Evolutionary conservation across 495 filamentous ascomycete species (phyloP), one percentile per base, ranked within the genome.

Genomic region (Cryomyces antarcticus): DNA sequence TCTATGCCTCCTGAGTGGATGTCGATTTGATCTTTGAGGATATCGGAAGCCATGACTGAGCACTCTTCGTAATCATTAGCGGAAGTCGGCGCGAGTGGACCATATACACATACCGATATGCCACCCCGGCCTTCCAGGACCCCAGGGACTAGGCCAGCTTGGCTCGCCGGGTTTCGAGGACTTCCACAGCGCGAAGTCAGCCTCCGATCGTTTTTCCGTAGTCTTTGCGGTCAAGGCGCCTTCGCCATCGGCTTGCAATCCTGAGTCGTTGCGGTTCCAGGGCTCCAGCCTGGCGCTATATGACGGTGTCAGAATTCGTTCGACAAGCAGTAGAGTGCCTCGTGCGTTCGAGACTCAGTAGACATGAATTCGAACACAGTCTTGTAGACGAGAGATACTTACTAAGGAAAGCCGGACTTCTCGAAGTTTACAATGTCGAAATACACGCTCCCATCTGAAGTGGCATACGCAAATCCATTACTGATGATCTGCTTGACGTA

Each of bases 151-250:
- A 7, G 73, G 62, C 89, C 89, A 97, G 46, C 70, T 79, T 1
- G 89, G 89, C 64, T 97, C 89, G 33, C 89, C 88, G 4, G 80
- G 72, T 61, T 92, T 95, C 0, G 78, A 85, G 33, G 80, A 72
- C 62, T 97, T 97, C 88, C 87, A 94, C 4, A 96, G 66, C 2
- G 86, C 89, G 60, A 97, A 97, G 54, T 97, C 88, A 3, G 75
- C 74, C 2, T 72, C 61, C 6, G 73, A 72, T 28, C 74, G 72
- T 58, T 94, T 92, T 42, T 55, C 69, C 12, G 62, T 69, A 34
- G 67, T 73, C 59, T 80, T 79, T 1, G 45, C 38, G 1, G 78
- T 72, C 37, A 96, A 55, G 0, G 84, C 73, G 2, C 89, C 89
- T 49, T 97, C 89, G 28, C 89, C 89, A 52, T 97, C 88, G 4